A percentile compares a stretch with the other conserved stretches of the same genome.
These are phyloP conservation scores for Hylodesmum podocarpum DNA, from an alignment of 306 rosid genomes.

Conservation along the genomic window DNA sequence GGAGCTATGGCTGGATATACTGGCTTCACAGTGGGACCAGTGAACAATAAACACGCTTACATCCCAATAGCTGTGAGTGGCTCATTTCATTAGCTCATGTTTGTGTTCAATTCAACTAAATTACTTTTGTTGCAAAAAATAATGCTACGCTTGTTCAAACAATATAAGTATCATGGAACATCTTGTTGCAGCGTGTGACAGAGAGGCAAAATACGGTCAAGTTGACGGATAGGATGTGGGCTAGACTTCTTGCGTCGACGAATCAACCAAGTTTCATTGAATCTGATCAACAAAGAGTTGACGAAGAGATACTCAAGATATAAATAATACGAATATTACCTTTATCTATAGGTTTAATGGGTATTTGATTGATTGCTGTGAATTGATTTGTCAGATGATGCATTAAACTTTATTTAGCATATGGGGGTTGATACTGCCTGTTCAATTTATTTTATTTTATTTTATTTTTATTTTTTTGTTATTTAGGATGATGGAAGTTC, in stretches of 20 bases:
- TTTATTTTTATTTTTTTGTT: no score
- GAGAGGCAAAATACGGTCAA: conserved; percentile 64
- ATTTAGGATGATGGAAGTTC: no score
- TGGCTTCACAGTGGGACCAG: conserved; percentile 92
- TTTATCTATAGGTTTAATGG: conserved; percentile 27
- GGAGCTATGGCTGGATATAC: conserved; percentile 98
- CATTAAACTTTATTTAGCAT: neutral
- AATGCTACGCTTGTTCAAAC: conserved; percentile 1
- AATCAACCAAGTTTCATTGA: conserved; percentile 84
- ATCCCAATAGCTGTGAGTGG: conserved; percentile 86
- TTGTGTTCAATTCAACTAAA: conserved; percentile 1
- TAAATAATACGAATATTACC: conserved; percentile 28
- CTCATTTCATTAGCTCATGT: conserved; percentile 23
- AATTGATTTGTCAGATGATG: conserved; percentile 21
- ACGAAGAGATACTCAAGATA: conserved; percentile 28
- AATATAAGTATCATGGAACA: neutral
- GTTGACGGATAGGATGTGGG: conserved; percentile 90
- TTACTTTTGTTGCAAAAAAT: neutral
- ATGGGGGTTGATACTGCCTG: neutral
- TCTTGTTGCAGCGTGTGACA: conserved; percentile 76
- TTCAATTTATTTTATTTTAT: neutral
- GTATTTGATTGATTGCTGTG: conserved; percentile 2
- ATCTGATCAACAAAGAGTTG: conserved; percentile 35
- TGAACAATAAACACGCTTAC: conserved; percentile 82
- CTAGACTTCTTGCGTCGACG: conserved; percentile 90